Evolutionary conservation across 139 green algal species (phyloP), one percentile per base, ranked within the genome.

Genomic region (Micromonas commoda): DNA sequence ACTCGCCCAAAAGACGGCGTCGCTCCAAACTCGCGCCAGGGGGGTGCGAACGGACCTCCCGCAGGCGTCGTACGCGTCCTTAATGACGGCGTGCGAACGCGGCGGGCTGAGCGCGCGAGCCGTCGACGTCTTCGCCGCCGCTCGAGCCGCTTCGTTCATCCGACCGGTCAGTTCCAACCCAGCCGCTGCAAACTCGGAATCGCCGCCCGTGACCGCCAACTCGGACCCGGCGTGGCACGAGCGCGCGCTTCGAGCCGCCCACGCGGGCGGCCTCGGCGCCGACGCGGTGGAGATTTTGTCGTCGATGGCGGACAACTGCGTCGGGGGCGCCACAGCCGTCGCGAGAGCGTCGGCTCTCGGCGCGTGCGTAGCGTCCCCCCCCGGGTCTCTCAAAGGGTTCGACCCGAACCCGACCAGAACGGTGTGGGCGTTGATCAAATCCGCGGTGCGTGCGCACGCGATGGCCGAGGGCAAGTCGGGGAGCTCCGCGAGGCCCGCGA

Each of bases 51-150:
- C 45, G 9, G 45, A 57, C 45, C 45, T 75, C 37, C 37, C 68
- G 5, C 60, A 34, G n/a, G 5, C 2, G 63, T 32, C 85, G 16
- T 89, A 86, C 64, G 68, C 66, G 45, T 53, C 71, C 31, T 68
- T 89, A 5, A 79, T 89, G 24, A 45, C 6, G 20, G 80, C 80
- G 54, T 84, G 80, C 52, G 75, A 77, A 32, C 81, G 51, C 51
- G 33, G 13, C 54, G 66, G 64, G 13, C 34, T 73, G 2, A 64
- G 63, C 64, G 64, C 51, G 37, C 51, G 52, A 54, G 63, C 75
- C 21, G 33, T 68, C 38, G 74, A 78, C 19, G 24, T 82, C 29
- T 77, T 79, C 31, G 28, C 9, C 45, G 45, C 45, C 9, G 45
- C 45, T 9, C 45, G 45, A 9, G 45, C 45, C n/a, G n/a, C n/a